Percentiles rank a stretch among this genome's conserved stretches.
Conservation (phyloP, 768 basidiomycete species). For the Pulveroboletus sp. region DNA sequence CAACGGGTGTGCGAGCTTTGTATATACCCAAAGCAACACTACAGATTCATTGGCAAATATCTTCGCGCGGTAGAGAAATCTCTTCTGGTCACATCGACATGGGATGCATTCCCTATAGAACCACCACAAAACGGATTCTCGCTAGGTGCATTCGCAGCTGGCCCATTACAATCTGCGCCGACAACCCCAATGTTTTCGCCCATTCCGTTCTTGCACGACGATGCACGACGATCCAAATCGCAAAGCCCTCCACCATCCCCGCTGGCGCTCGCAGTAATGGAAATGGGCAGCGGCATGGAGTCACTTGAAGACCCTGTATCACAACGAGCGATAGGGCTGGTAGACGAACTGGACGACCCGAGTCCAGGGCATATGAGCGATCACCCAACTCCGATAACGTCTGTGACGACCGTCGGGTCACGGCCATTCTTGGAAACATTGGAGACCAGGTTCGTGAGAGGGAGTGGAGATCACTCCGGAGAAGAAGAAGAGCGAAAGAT, state of each 20-base stretch:
- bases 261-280: constrained; percentile 44
- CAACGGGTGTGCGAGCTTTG: constrained; percentile 86
- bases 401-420: constrained; percentile 50
- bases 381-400: constrained; percentile 64
- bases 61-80: constrained; percentile 81
- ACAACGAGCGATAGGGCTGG: constrained; percentile 63
- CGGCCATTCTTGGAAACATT: constrained; percentile 54
- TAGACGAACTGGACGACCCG: constrained; percentile 84
- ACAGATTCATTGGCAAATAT: constrained; percentile 80
- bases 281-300: constrained; percentile 33
- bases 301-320: constrained; percentile 34
- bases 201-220: constrained; percentile 82
- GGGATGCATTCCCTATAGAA: constrained; percentile 61
- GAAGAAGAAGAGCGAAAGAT: constrained; percentile 34
- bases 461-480: constrained; percentile 32
- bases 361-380: constrained; percentile 82
- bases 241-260: constrained; percentile 79
- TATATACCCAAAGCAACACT: constrained; percentile 61
- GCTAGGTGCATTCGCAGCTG: constrained; percentile 36
- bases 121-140: constrained; percentile 29
- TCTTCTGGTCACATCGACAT: constrained; percentile 78
- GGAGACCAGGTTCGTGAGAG: constrained; percentile 61
- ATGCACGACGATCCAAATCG: constrained; percentile 75
- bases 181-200: constrained; percentile 83
- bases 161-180: constrained; percentile 53